phyloP scores from a whole-genome alignment of 1,284 basidiomycete species.

The Schizopora paradoxa region DNA sequence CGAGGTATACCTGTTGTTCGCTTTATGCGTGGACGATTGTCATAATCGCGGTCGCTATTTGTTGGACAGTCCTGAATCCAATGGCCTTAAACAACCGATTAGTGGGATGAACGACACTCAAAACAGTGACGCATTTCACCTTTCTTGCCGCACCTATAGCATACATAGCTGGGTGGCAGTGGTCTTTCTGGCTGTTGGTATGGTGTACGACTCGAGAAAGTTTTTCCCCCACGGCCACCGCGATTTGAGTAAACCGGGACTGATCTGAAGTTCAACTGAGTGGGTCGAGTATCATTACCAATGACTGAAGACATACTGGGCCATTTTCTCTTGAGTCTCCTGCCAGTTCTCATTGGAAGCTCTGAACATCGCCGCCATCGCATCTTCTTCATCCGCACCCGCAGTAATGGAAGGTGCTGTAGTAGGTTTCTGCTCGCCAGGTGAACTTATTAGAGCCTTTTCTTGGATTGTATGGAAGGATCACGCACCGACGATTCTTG shows the following conservation, averaged over 20 bases:
- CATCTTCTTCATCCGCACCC: slow-evolving; percentile 72
- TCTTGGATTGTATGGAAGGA: slow-evolving; percentile 12
- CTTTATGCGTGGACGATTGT: slow-evolving; percentile 93
- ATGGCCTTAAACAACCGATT: slow-evolving; percentile 57
- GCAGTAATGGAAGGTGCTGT: slow-evolving; percentile 35
- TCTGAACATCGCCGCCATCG: slow-evolving; percentile 96
- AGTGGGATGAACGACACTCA: neutral
- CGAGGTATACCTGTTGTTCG: slow-evolving; percentile 97
- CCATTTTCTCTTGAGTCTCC: slow-evolving; percentile 96
- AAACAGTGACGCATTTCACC: slow-evolving; percentile 46
- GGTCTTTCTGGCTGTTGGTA: slow-evolving; percentile 57
- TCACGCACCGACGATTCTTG: slow-evolving; percentile 29
- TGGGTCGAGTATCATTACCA: slow-evolving; percentile 19
- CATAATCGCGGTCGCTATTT: slow-evolving; percentile 92
- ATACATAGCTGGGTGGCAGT: slow-evolving; percentile 94
- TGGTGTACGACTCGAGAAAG: slow-evolving; percentile 39
- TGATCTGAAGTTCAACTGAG: slow-evolving; percentile 47
- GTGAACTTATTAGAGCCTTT: slow-evolving; percentile 1
- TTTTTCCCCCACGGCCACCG: slow-evolving; percentile 59
- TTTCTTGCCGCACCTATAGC: slow-evolving; percentile 97
- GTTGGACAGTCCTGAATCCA: slow-evolving; percentile 99
- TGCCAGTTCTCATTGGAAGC: slow-evolving; percentile 90
- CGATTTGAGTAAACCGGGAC: slow-evolving; percentile 62
- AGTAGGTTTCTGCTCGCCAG: slow-evolving; percentile 24
- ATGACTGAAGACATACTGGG: slow-evolving; percentile 74